These are phyloP conservation scores for Climacium dendroides DNA, from an alignment of 225 moss, liverwort and hornwort genomes.

Conservation along the genomic window DNA sequence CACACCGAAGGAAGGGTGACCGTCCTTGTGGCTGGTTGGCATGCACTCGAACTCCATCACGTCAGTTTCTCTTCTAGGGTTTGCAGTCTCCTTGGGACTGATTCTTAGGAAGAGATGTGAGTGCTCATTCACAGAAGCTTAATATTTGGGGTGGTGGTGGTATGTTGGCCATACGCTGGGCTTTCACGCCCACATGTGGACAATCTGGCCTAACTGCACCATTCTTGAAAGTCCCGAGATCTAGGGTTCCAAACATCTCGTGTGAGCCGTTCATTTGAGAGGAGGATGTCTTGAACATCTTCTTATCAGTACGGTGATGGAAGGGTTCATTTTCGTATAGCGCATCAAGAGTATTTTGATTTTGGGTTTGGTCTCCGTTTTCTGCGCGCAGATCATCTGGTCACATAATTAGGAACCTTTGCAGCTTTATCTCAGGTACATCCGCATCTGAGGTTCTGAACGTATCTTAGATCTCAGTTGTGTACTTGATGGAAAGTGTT, in stretches of 20 bases:
- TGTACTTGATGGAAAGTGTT: background rate
- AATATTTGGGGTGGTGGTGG: background rate
- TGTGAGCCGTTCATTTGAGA: background rate
- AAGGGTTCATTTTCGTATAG: background rate
- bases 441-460: background rate
- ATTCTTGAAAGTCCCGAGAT: too few relatives aligned
- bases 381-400: background rate
- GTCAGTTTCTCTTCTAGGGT: background rate
- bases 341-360: background rate
- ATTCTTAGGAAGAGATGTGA: background rate
- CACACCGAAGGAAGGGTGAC: conserved; percentile 22
- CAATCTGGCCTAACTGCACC: conserved; percentile 1
- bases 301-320: background rate
- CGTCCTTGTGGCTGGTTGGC: background rate
- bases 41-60: background rate
- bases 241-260: background rate
- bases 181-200: conserved; percentile 10
- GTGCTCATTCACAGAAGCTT: background rate
- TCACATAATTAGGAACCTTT: too few relatives aligned
- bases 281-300: background rate
- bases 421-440: background rate
- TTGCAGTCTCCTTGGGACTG: background rate
- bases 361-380: background rate
- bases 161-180: background rate
- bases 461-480: background rate